Base-by-base conservation (phyloP, 352 stramenopile species). In the Pythium graminicola region DNA sequence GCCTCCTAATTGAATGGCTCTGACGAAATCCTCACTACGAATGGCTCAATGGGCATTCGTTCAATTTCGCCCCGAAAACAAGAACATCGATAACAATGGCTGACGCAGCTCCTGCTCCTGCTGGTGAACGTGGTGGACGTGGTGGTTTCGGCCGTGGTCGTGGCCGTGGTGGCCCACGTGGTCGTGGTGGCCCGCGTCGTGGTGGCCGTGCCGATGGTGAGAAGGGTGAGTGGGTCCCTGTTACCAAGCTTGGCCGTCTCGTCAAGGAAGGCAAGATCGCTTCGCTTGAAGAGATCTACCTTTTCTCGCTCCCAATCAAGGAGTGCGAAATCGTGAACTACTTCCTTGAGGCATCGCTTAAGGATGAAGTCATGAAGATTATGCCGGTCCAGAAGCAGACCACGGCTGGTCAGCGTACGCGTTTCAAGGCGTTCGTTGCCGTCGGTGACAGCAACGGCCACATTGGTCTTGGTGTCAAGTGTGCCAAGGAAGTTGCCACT, bases 321-420 rank as follows among this genome's bases (percentile, higher is more conserved):
- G 96, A 99, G 86, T 96, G 87, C 66, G 89, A 99, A 72, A 99
- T 99, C 72, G 96, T 99, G 63, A 98, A 99, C 78, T 89, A 98
- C 76, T 99, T 99, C 80, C 74, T 99, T 17, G 96, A 97, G 75
- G 73, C 96, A 54, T 95, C 92, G 75, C 95, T 99, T 54, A 98
- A 98, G 73, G 97, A 99, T 74, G 97, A 99, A 70, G 96, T 99
- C 47, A 99, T 99, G 96, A 99, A 99, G 88, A 99, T 99, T 85
- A 99, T 99, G 94, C 96, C 97, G 54, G 97, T 99, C 48, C 97
- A 99, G 82, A 99, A 99, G 93, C 96, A 99, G 82, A 98, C 94
- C 45, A 98, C 95, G 38, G 97, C 97, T 58, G 97, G 97, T 85
- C 97, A 99, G 88, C 88, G 97, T 58, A 99, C 97, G 64, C 89